Base-by-base conservation (phyloP, 192 early-diverging fungal species). In the Entophlyctis luteolus region DNA sequence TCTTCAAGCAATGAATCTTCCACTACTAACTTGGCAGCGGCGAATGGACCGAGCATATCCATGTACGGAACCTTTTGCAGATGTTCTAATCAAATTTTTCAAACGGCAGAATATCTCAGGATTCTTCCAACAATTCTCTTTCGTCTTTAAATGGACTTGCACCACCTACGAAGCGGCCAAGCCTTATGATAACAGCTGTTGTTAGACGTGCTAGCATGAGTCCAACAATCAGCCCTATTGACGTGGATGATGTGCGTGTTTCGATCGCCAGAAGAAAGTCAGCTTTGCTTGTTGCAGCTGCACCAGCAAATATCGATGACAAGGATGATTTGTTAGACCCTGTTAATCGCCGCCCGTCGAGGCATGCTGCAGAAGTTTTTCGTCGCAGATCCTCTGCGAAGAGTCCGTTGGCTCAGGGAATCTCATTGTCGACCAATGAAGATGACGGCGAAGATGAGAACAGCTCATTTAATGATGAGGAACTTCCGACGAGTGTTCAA, bases 301-400 rank as follows among this genome's bases (percentile, higher is more conserved):
- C n/a, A n/a, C 20, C 55, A 0, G 55, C 38, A 20, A 16, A n/a
- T 3, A 16, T 42, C 25, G 63, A 66, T 25, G 8, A 12, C n/a
- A 29, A 5, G 2, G 63, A 66, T 20, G 63, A 66, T 28, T 66
- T 66, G 36, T 28, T 35, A 36, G 63, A 66, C 28, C 39, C 25
- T 25, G 20, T 66, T 8, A n/a, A 18, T 27, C 35, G 16, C 3
- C n/a, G 37, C 1, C 48, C 63, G 2, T 36, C 35, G 16, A 8
- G 50, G 42, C n/a, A n/a, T n/a, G n/a, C n/a, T n/a, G n/a, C n/a
- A n/a, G 36, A 8, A 12, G 27, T 28, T 25, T 18, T 39, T 5
- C 14, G 18, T 35, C 6, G 35, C 29, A 52, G 50, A 42, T 34
- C 12, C 14, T 39, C 63, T 25, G 12, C 35, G 5, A 66, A 28